These are phyloP conservation scores for Melastoma malabathricum DNA, from an alignment of 345 rosid genomes.

Conservation along the genomic window DNA sequence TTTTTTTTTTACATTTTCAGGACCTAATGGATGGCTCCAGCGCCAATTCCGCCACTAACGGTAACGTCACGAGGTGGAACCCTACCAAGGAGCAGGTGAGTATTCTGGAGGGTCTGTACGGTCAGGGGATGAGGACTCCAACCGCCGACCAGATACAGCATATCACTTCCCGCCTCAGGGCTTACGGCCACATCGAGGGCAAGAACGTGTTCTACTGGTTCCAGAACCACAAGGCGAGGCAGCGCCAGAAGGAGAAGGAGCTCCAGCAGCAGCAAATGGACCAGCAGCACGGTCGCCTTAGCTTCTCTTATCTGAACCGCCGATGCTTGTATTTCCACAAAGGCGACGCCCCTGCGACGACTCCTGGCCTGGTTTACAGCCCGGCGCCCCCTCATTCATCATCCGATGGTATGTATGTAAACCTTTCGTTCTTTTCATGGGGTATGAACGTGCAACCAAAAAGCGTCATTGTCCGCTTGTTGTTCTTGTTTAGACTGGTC, in stretches of 20 bases:
- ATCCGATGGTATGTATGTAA: conserved; percentile 32
- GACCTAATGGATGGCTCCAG: conserved; percentile 7
- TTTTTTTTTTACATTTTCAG: no score
- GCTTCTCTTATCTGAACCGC: no score
- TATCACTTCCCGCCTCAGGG: conserved; percentile 58
- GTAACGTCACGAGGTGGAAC: conserved; percentile 52
- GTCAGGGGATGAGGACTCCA: conserved; percentile 77
- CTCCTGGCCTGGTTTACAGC: conserved; percentile 11
- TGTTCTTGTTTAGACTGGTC: no score
- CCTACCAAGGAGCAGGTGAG: conserved; percentile 84
- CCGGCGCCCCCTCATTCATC: conserved; percentile 12
- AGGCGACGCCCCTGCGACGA: conserved; percentile 9
- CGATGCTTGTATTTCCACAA: no score
- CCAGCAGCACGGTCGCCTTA: conserved; percentile 28
- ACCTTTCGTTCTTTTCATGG: neutral
- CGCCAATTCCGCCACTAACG: conserved; percentile 3
- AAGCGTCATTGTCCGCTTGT: no score
- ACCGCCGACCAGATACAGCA: conserved; percentile 85
- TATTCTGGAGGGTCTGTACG: conserved; percentile 56
- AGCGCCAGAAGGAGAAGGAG: conserved; percentile 79
- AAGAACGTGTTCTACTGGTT: conserved; percentile 98
- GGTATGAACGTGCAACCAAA: no score
- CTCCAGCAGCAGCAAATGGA: conserved; percentile 58
- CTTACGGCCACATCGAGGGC: conserved; percentile 84
- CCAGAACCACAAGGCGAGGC: conserved; percentile 95